Conservation (phyloP, 148 eudicot species). For the Fagopyrum tataricum region DNA sequence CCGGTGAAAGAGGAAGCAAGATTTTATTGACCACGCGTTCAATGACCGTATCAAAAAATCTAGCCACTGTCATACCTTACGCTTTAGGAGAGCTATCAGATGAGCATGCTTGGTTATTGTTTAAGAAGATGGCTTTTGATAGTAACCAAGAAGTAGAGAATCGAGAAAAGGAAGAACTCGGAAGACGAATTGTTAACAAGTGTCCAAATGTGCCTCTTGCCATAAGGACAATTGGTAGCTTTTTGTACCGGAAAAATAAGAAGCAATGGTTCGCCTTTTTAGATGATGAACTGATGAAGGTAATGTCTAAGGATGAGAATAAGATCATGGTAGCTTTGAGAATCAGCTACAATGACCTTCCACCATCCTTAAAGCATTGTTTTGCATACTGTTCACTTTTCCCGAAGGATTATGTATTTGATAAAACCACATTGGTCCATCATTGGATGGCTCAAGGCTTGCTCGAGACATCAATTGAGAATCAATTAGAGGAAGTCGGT, state of each 20-base stretch:
- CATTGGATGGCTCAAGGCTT: slow-evolving; percentile 25
- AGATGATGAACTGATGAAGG: slow-evolving; percentile 7
- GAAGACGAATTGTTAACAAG: slow-evolving; percentile 8
- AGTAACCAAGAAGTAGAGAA: not conserved
- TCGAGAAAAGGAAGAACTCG: not conserved
- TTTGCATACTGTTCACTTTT: slow-evolving; percentile 18
- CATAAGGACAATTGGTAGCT: slow-evolving; percentile 22
- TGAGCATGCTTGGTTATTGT: slow-evolving; percentile 23
- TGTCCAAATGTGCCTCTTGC: slow-evolving; percentile 23
- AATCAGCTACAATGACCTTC: slow-evolving; percentile 27
- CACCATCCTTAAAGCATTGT: slow-evolving; percentile 9
- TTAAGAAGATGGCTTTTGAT: slow-evolving; percentile 19
- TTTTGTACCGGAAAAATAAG: slow-evolving; percentile 18
- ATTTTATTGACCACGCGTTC: too few species aligned
- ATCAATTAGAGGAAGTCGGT: slow-evolving; percentile 18
- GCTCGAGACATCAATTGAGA: not conserved
- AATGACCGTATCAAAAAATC: too few species aligned
- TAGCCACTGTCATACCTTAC: too few species aligned
- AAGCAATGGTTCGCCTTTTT: slow-evolving; percentile 21
- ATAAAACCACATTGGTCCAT: slow-evolving; percentile 2
- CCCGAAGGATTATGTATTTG: slow-evolving; percentile 15
- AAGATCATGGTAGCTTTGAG: slow-evolving; percentile 24
- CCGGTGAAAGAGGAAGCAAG: too few species aligned
- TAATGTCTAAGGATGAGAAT: not conserved
- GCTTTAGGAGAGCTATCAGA: slow-evolving; percentile 11